Percentiles rank a stretch among this genome's conserved stretches.
Conservation (phyloP, 163 green algal genomes). For the Scenedesmus sp. region DNA sequence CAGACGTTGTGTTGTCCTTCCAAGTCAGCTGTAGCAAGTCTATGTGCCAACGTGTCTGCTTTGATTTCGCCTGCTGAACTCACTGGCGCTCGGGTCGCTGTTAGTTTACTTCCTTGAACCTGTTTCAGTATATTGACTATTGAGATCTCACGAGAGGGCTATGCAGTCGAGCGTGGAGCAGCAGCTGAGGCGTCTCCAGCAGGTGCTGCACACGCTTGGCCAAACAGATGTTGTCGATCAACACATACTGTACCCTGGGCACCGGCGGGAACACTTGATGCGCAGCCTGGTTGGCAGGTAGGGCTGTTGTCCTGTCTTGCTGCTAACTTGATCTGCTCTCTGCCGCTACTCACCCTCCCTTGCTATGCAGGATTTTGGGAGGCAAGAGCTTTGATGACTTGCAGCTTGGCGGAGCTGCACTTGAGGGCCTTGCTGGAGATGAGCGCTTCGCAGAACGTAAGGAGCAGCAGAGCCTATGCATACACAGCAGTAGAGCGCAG, state of each 20-base stretch:
- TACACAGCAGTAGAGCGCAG: not conserved
- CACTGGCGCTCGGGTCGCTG: no score
- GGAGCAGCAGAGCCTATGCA: not conserved
- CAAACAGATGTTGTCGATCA: not conserved
- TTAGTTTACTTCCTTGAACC: no score
- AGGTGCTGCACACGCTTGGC: not conserved
- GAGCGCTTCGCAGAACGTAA: constrained; percentile 43
- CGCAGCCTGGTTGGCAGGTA: constrained; percentile 16
- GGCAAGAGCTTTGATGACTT: constrained; percentile 8
- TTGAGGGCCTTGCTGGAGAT: constrained; percentile 28
- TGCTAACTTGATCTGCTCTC: not conserved
- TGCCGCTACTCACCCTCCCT: not conserved
- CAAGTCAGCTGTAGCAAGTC: no score
- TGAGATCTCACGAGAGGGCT: no score
- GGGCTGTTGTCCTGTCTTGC: not conserved
- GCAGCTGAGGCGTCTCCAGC: not conserved
- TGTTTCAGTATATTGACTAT: no score
- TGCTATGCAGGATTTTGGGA: constrained; percentile 17
- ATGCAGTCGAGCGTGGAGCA: constrained; percentile 8
- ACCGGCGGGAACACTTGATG: constrained; percentile 22
- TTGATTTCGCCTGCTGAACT: no score
- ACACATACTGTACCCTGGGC: constrained; percentile 29
- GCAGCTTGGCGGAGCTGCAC: not conserved
- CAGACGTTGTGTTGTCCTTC: no score
- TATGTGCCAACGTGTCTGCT: no score